Evolutionary conservation across 257 asterid genomes (phyloP), one percentile per base, ranked within the genome.

Genomic region (Mitragyna speciosa): DNA sequence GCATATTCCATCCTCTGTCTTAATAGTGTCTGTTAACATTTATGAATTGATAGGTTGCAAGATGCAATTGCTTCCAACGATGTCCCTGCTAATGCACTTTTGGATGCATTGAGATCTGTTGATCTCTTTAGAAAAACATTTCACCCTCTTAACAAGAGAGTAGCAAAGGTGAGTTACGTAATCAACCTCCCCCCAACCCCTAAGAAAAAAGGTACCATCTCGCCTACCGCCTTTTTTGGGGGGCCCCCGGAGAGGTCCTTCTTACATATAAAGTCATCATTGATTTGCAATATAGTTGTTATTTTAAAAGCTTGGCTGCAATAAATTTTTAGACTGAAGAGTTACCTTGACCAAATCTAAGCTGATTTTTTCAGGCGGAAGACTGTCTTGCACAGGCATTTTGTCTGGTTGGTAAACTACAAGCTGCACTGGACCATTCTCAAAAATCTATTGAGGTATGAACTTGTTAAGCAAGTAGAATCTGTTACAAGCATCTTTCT

Each of bases 81-180:
- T 64, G 83, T 89, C 69, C 78, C 84, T 58, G 76, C 66, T 68
- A 66, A 76, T 83, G 52, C 77, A 6, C 80, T 91, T 73, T 81
- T 30, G 54, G 90, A 87, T 81, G 94, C 89, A 79, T 80, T 84
- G 83, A 87, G 81, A 82, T 82, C 83, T 80, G 41, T 85, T 22
- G 84, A 83, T 78, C 73, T 85, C 76, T 85, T 90, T 45, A 83
- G 83, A 75, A 78, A 70, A 67, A 80, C 78, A 54, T 74, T 91
- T 71, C 98, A 95, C 85, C 96, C 97, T 33, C 86, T 85, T 82
- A 95, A 95, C 86, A 93, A 88, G 92, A 91, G 88, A 84, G 84
- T 90, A 59, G 99, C 99, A 64, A 91, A 95, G 97, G 99, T 95
- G 80, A 66, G 81, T 70, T 47, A 59, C 65, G 56, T 65, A 39